phyloP scores from a whole-genome alignment of 192 early-diverging fungal species.

The Umbelopsis vinacea region DNA sequence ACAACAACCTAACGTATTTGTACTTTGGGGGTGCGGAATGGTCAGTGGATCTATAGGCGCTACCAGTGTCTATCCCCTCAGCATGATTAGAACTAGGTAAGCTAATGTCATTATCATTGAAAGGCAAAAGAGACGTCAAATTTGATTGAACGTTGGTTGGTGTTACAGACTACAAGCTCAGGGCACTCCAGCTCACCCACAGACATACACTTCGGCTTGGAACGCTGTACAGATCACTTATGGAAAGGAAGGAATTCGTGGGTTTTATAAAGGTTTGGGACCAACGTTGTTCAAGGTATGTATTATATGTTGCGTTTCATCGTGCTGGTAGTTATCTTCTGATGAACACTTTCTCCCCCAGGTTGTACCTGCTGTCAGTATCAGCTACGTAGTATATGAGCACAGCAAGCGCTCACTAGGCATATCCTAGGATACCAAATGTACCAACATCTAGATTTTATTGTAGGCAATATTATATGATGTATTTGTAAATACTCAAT shows the following conservation, averaged over 20 bases:
- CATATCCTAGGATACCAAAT: constrained; percentile 43
- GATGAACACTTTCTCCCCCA: constrained; percentile 8
- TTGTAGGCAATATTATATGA: constrained; percentile 10
- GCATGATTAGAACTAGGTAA: constrained; percentile 74
- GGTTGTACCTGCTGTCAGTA: constrained; percentile 76
- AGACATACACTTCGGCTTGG: constrained; percentile 62
- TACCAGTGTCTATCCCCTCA: constrained; percentile 74
- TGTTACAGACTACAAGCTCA: constrained; percentile 73
- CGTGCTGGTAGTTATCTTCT: not conserved
- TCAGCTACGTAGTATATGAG: constrained; percentile 77
- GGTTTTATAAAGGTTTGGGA: constrained; percentile 78
- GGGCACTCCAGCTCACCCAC: constrained; percentile 75
- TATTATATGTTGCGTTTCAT: not conserved
- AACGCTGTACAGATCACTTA: constrained; percentile 70
- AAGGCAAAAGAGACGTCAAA: not conserved
- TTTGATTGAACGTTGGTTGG: not conserved
- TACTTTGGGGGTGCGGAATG: constrained; percentile 67
- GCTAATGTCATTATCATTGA: not conserved
- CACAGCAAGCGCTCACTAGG: constrained; percentile 51
- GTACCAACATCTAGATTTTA: constrained; percentile 22
- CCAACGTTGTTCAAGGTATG: constrained; percentile 75
- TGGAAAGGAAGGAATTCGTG: constrained; percentile 59
- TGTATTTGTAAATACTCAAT: constrained; percentile 7
- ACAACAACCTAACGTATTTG: constrained; percentile 47
- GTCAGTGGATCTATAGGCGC: constrained; percentile 70